Evolutionary conservation across 2,329 filamentous ascomycete species (phyloP).

Genomic region (Aspergillus novoparasiticus): DNA sequence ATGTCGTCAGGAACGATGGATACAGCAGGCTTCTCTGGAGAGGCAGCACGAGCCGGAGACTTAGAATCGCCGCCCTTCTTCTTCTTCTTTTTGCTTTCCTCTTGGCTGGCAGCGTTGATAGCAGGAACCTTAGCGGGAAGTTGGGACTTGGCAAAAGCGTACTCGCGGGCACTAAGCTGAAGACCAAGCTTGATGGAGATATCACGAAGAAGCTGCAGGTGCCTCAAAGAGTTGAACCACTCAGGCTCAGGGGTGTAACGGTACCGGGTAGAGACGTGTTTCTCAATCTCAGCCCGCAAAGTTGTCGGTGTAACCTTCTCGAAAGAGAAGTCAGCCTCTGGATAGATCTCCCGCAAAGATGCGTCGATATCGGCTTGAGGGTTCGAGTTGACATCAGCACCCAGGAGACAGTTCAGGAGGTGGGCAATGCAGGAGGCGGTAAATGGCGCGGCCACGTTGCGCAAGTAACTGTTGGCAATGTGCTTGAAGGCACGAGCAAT

Average conservation of each 20-base stretch:
- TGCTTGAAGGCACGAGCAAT: conserved; percentile 96
- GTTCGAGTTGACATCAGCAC: conserved; percentile 72
- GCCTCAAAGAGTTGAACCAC: conserved; percentile 70
- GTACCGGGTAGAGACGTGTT: conserved; percentile 73
- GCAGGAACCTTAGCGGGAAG: conserved; percentile 36
- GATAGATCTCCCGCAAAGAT: conserved; percentile 73
- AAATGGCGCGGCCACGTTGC: conserved; percentile 76
- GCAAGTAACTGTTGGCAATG: conserved; percentile 75
- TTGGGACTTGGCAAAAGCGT: conserved; percentile 62
- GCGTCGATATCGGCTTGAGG: conserved; percentile 78
- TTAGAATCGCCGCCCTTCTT: conserved; percentile 56
- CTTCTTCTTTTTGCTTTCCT: conserved; percentile 61
- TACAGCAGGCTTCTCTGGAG: conserved; percentile 49
- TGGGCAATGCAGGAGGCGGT: conserved; percentile 80
- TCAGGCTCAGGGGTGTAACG: conserved; percentile 69
- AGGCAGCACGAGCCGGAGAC: conserved; percentile 48
- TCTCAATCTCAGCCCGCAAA: conserved; percentile 69
- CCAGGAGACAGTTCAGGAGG: conserved; percentile 90
- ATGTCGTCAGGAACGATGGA: conserved; percentile 86
- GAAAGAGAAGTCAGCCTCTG: conserved; percentile 79
- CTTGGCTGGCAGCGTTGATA: conserved; percentile 43
- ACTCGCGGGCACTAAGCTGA: conserved; percentile 80
- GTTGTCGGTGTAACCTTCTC: conserved; percentile 74
- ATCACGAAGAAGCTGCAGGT: conserved; percentile 85
- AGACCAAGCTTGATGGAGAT: conserved; percentile 85